Percentiles rank a stretch among this genome's conserved stretches.
These are phyloP conservation scores for Castanea mollissima DNA, from an alignment of 306 rosid species.

Conservation along the genomic window DNA sequence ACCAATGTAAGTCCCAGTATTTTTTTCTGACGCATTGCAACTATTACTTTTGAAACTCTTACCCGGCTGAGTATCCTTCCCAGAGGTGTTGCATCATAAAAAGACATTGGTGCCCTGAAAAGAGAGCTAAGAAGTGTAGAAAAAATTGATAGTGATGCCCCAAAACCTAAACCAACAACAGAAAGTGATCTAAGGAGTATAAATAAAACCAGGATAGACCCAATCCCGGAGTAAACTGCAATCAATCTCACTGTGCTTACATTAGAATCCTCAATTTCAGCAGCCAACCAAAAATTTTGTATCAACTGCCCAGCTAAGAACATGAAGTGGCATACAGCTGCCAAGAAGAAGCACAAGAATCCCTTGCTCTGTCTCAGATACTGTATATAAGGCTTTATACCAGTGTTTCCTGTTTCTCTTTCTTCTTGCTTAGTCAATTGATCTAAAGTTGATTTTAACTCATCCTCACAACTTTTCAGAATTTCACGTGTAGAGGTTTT, in stretches of 20 bases:
- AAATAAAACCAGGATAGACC: conserved; percentile 16
- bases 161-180: conserved; percentile 32
- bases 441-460: conserved; percentile 6
- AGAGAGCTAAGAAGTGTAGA: conserved; percentile 47
- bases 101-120: conserved; percentile 56
- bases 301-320: conserved; percentile 39
- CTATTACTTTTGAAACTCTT: conserved; percentile 3
- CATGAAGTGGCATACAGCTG: conserved; percentile 20
- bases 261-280: conserved; percentile 33
- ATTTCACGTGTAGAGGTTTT: conserved; percentile 22
- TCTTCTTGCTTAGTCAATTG: conserved; percentile 57
- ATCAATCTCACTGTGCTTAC: conserved; percentile 28
- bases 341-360: conserved; percentile 29
- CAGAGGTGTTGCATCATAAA: conserved; percentile 63
- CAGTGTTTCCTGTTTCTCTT: conserved; percentile 46
- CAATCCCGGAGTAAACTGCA: conserved; percentile 37
- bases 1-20: not conserved
- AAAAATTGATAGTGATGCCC: conserved; percentile 43
- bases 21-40: not conserved
- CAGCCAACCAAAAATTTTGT: conserved; percentile 57
- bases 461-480: conserved; percentile 16
- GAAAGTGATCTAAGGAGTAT: conserved; percentile 31
- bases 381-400: conserved; percentile 54
- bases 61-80: conserved; percentile 73
- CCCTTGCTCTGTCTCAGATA: conserved; percentile 52